Evolutionary conservation across 2,329 filamentous ascomycete genomes (phyloP).

Genomic region (Aspergillus tamarii): DNA sequence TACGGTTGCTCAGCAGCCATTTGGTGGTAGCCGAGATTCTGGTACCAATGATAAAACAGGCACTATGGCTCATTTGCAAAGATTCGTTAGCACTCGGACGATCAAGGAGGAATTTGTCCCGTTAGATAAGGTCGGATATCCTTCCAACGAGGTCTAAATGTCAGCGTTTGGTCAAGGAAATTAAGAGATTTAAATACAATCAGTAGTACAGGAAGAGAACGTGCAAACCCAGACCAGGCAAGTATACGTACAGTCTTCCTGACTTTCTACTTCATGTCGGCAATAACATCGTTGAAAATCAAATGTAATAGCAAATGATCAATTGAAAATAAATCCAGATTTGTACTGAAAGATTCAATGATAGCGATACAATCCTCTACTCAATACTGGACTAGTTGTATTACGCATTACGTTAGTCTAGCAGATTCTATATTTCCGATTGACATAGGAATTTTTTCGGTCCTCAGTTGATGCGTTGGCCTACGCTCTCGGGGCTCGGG

Average conservation of each 20-base stretch:
- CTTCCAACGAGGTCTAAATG: constrained; percentile 22
- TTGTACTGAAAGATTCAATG: too few species aligned
- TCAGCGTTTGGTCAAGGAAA: not conserved
- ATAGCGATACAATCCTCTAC: not conserved
- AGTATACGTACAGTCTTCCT: too few species aligned
- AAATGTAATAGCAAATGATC: too few species aligned
- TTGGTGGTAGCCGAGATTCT: constrained; percentile 56
- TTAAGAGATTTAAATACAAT: not conserved
- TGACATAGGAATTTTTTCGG: not conserved
- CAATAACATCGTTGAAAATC: too few species aligned
- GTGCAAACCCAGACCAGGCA: too few species aligned
- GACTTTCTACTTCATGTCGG: too few species aligned
- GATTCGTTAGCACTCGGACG: constrained; percentile 56
- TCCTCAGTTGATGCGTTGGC: not conserved
- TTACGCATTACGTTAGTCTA: not conserved
- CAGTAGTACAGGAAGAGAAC: not conserved
- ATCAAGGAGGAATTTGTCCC: constrained; percentile 57
- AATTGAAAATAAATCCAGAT: too few species aligned
- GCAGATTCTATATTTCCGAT: not conserved
- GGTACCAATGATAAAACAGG: constrained; percentile 63
- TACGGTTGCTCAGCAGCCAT: constrained; percentile 60
- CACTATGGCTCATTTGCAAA: constrained; percentile 52
- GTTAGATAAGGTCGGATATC: constrained; percentile 29
- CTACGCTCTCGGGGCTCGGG: not conserved
- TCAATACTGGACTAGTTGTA: not conserved